These are phyloP conservation scores for Casuarina equisetifolia DNA, from an alignment of 306 rosid genomes.

Conservation along the genomic window DNA sequence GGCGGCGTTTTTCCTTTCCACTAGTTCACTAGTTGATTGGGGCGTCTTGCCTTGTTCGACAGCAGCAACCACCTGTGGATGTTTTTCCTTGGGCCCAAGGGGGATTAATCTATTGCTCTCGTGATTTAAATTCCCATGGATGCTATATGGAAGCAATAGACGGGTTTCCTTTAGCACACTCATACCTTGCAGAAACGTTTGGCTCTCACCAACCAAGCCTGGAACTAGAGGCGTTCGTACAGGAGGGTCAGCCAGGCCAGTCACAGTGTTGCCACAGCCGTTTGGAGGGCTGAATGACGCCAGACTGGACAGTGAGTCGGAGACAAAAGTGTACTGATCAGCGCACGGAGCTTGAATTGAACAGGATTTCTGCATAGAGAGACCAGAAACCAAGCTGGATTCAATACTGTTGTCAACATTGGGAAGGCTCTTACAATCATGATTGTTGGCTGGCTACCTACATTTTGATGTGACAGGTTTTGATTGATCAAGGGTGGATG, in stretches of 20 bases:
- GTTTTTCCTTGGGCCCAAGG: neutral
- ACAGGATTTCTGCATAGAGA: too few species aligned
- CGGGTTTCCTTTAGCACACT: neutral
- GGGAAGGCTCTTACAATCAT: too few species aligned
- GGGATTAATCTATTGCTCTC: neutral
- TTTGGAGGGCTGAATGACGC: neutral
- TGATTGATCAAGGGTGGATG: too few species aligned
- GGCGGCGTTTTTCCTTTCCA: conserved; percentile 32
- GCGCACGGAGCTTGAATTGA: neutral
- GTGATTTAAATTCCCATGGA: neutral
- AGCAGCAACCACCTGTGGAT: neutral
- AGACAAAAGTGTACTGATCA: neutral
- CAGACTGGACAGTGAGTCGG: neutral
- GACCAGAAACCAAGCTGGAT: too few species aligned
- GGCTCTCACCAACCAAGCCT: neutral
- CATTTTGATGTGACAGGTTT: too few species aligned
- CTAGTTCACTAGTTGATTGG: neutral
- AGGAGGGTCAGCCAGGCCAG: neutral
- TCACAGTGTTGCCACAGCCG: neutral
- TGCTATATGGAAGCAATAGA: neutral
- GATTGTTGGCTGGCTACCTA: too few species aligned
- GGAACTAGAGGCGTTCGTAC: neutral
- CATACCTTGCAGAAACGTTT: neutral
- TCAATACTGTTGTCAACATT: too few species aligned
- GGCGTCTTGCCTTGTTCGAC: conserved; percentile 2